Conservation (phyloP, 768 basidiomycete species). For the Astraeus odoratus region DNA sequence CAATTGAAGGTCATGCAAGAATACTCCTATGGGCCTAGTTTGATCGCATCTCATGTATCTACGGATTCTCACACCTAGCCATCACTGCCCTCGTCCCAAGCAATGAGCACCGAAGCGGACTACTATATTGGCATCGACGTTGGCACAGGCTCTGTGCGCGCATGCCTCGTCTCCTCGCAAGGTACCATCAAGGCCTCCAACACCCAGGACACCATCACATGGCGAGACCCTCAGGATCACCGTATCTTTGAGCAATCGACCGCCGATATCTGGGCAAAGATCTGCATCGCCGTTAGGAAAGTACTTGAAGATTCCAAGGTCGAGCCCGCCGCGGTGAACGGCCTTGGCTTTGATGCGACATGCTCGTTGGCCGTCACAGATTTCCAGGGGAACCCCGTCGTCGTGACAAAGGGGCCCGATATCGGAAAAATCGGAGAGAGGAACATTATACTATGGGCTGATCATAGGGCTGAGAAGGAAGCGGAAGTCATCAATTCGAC, state of each 20-base stretch:
- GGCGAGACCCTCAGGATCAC: constrained; percentile 77
- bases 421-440: constrained; percentile 56
- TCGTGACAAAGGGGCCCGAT: constrained; percentile 60
- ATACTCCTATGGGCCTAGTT: too few relatives aligned
- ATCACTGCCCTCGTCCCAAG: not conserved
- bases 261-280: constrained; percentile 73
- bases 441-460: constrained; percentile 94
- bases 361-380: constrained; percentile 90
- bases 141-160: constrained; percentile 91
- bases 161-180: constrained; percentile 62
- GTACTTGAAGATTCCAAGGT: constrained; percentile 56
- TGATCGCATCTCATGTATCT: not conserved
- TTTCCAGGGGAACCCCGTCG: constrained; percentile 62
- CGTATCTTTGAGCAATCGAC: constrained; percentile 97
- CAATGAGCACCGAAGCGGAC: constrained; percentile 30
- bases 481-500: constrained; percentile 85
- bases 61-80: too few relatives aligned
- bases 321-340: constrained; percentile 60
- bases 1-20: too few relatives aligned
- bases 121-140: constrained; percentile 78
- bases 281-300: constrained; percentile 52
- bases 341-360: constrained; percentile 92
- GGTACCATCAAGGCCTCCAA: constrained; percentile 74
- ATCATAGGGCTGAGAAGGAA: constrained; percentile 90
- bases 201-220: constrained; percentile 78